A percentile compares a stretch with the other conserved stretches of the same genome.
Conservation (phyloP, 306 rosid genomes). For the Inga leiocalycina region DNA sequence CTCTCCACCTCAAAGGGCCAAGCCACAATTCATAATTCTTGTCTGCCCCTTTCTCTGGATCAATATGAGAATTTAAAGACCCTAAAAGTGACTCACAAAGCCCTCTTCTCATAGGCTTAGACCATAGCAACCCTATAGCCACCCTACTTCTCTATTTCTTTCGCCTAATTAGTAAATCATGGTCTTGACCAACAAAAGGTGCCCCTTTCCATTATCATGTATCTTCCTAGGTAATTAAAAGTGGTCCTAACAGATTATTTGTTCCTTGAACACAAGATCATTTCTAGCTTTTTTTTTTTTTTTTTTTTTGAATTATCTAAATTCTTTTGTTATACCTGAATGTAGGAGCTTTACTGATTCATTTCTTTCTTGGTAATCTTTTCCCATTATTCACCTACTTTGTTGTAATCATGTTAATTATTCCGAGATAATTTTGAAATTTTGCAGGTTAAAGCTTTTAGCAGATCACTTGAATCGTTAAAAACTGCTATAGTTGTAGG, state of each 20-base stretch:
- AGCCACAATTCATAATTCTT: no score
- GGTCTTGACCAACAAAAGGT: no score
- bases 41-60: no score
- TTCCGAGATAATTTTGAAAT: slow-evolving; percentile 30
- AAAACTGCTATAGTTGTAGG: slow-evolving; percentile 90
- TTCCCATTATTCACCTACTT: not conserved
- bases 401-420: slow-evolving; percentile 20
- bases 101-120: no score
- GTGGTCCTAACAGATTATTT: not conserved
- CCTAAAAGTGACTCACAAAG: no score
- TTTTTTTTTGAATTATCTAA: slow-evolving; percentile 7
- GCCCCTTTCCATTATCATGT: no score
- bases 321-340: slow-evolving; percentile 7
- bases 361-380: not conserved
- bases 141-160: no score
- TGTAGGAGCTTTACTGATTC: not conserved
- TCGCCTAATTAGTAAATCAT: no score
- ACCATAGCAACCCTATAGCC: no score
- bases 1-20: no score
- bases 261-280: not conserved
- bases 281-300: not conserved
- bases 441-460: slow-evolving; percentile 84
- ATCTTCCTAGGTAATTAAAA: no score
- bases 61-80: no score
- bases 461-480: slow-evolving; percentile 71